A percentile compares a stretch with the other conserved stretches of the same genome.
These are phyloP conservation scores for Yarrowia phangngaensis DNA, from an alignment of 805 yeast species.

Conservation along the genomic window DNA sequence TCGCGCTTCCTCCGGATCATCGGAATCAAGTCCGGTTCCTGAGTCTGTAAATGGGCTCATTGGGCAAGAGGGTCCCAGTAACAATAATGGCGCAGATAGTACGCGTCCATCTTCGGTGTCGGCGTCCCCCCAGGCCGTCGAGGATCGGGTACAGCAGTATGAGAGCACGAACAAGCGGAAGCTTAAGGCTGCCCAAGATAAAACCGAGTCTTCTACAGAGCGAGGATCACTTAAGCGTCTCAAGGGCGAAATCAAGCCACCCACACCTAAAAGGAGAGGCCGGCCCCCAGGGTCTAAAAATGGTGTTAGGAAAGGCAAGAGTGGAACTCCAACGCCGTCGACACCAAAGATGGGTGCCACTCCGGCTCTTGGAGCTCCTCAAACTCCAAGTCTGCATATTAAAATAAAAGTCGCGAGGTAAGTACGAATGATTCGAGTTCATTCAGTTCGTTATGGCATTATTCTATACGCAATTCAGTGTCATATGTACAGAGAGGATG, in stretches of 20 bases:
- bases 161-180: conserved; percentile 9
- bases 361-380: conserved; percentile 28
- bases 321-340: conserved; percentile 7
- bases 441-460: too few species aligned
- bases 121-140: conserved; percentile 19
- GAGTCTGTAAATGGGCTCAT: conserved; percentile 8
- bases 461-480: too few species aligned
- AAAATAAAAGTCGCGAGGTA: conserved; percentile 26
- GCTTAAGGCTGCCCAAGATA: conserved; percentile 19
- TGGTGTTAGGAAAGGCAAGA: background rate
- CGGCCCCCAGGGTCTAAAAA: conserved; percentile 16
- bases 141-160: conserved; percentile 16
- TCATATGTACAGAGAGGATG: too few species aligned
- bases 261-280: conserved; percentile 9
- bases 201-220: conserved; percentile 13
- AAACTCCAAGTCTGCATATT: conserved; percentile 8
- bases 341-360: conserved; percentile 13
- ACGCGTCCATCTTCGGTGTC: conserved; percentile 22
- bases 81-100: conserved; percentile 14
- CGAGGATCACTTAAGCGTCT: conserved; percentile 29
- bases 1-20: conserved; percentile 22
- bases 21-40: conserved; percentile 14
- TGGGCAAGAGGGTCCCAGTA: conserved; percentile 21
- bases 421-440: conserved; percentile 28
- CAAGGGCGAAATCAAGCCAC: background rate